These are phyloP conservation scores for Spencermartinsiella ligniputridi DNA, from an alignment of 1,139 yeast species.

Conservation along the genomic window DNA sequence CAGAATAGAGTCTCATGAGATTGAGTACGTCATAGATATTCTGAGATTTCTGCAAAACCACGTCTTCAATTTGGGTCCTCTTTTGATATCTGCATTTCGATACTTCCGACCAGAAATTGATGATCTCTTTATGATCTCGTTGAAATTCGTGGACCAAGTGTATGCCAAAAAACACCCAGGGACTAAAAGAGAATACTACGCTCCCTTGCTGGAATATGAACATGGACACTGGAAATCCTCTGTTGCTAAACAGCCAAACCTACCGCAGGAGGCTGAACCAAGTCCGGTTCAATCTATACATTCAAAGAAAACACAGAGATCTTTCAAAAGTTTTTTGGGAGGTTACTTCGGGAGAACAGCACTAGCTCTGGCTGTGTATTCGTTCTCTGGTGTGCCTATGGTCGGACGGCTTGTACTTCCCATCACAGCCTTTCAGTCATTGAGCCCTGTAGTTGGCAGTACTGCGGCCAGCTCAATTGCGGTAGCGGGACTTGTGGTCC, in stretches of 20 bases:
- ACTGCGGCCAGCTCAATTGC: constrained; percentile 41
- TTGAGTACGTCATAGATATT: constrained; percentile 22
- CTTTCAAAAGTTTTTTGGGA: constrained; percentile 8
- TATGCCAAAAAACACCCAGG: constrained; percentile 39
- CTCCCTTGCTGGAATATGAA: constrained; percentile 18
- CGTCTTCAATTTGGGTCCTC: constrained; percentile 43
- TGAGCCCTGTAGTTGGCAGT: constrained; percentile 46
- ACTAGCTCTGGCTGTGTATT: constrained; percentile 27
- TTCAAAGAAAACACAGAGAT: background rate
- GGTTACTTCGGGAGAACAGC: constrained; percentile 28
- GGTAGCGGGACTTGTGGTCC: constrained; percentile 35
- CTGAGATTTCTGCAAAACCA: constrained; percentile 37
- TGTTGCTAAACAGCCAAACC: constrained; percentile 9
- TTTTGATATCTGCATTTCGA: constrained; percentile 39
- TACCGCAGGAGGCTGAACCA: background rate
- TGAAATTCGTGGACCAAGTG: constrained; percentile 41
- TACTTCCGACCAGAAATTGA: constrained; percentile 38
- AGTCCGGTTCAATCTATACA: background rate
- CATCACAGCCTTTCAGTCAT: constrained; percentile 41
- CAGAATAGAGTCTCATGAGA: constrained; percentile 10
- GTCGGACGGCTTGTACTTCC: constrained; percentile 44
- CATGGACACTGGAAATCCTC: background rate
- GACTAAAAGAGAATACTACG: constrained; percentile 25
- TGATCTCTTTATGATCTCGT: constrained; percentile 40
- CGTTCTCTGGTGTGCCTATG: constrained; percentile 35